Evolutionary conservation across 768 basidiomycete species (phyloP).

Genomic region (Lepiota brunneoincarnata): DNA sequence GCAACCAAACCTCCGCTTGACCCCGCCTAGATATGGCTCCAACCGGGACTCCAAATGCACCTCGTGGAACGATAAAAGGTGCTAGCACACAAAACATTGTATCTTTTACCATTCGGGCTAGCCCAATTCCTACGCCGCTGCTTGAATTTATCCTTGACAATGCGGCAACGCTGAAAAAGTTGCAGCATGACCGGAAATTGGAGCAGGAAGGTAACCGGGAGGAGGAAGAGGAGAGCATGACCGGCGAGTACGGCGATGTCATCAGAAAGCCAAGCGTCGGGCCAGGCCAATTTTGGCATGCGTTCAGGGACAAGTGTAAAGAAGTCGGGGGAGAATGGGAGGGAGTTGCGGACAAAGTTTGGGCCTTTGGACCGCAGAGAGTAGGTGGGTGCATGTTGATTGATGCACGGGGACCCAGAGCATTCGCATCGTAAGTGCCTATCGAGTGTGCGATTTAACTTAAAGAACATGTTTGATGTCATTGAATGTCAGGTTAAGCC

Average conservation of each 20-base stretch:
- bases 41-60: conserved; percentile 65
- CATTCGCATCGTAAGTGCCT: conserved; percentile 54
- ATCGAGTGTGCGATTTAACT: conserved; percentile 2
- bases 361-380: conserved; percentile 90
- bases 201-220: conserved; percentile 28
- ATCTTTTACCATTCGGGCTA: conserved; percentile 80
- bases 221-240: conserved; percentile 36
- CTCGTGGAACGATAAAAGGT: conserved; percentile 77
- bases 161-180: conserved; percentile 53
- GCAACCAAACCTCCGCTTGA: not conserved
- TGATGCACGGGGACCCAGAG: conserved; percentile 55
- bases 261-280: conserved; percentile 60
- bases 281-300: conserved; percentile 79
- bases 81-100: conserved; percentile 67
- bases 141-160: conserved; percentile 80
- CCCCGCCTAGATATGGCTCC: conserved; percentile 77
- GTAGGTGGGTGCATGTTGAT: conserved; percentile 86
- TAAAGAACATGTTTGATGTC: conserved; percentile 1
- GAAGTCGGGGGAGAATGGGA: conserved; percentile 86
- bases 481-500: conserved; percentile 43
- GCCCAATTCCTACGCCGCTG: conserved; percentile 71
- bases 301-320: conserved; percentile 58
- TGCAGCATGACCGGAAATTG: conserved; percentile 47
- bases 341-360: conserved; percentile 65
- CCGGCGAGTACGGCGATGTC: conserved; percentile 50